Base-by-base conservation (phyloP, 257 asterid genomes). In the Fraxinus anomala region DNA sequence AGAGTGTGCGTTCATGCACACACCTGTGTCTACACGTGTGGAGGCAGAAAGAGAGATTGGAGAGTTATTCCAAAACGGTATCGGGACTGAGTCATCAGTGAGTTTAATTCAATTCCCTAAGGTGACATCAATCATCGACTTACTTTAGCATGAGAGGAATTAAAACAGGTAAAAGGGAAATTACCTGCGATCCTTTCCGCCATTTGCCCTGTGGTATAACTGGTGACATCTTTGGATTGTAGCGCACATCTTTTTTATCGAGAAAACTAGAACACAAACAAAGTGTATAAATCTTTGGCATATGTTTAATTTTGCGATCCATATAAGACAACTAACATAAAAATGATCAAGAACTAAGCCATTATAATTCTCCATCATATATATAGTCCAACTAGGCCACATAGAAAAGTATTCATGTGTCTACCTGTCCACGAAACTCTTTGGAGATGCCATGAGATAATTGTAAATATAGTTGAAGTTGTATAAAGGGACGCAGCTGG, bases 101-200 rank as follows among this genome's bases (percentile, higher is more conserved):
- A n/a, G 21, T n/a, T 56, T 75, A 44, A 71, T 73, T 49, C 74
- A 37, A 76, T 59, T 42, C 31, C 56, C 44, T 34, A 65, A 47
- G 33, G 30, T 17, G 14, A 66, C 34, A 40, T 36, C 31, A 80
- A 31, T 54, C 23, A 65, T 47, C 56, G 24, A 54, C 79, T 71
- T 26, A 34, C 69, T 16, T 17, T 11, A 54, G 28, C 76, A 73
- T 28, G 28, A 70, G 76, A 70, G 72, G 76, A 72, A 63, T 21
- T 47, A 78, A 54, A 51, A 39, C 14, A 44, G 75, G 56, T 39
- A 78, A 69, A 69, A 47, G 16, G 34, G 1, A 70, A 21, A 75
- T 82, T 79, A 96, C 99, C 96, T 96, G 99, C 68, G 99, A 96
- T 77, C 99, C 99, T 88, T 96, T 96, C 66, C 97, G 91, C 99